Conservation (phyloP, 1,284 basidiomycete genomes). For the Rhodotorula sp. region DNA sequence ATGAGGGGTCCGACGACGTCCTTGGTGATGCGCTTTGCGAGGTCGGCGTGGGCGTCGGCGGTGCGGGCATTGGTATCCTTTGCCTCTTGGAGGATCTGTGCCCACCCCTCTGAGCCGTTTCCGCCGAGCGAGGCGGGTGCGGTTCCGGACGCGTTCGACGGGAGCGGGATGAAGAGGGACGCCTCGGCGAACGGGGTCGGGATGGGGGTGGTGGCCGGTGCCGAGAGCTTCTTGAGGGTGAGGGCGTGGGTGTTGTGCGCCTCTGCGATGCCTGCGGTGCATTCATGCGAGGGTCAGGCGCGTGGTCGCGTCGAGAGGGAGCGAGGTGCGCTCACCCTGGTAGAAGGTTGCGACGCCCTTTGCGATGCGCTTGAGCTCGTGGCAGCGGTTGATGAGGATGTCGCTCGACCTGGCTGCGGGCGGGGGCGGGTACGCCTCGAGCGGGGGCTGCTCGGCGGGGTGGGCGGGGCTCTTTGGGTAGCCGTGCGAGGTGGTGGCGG, state of each 20-base stretch:
- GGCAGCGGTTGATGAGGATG: constrained; percentile 24
- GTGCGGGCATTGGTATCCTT: constrained; percentile 21
- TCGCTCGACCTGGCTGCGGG: constrained; percentile 18
- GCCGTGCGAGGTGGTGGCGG: constrained; percentile 10
- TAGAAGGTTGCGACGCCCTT: constrained; percentile 31
- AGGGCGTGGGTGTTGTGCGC: constrained; percentile 29
- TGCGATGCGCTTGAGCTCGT: constrained; percentile 36
- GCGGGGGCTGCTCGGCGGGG: neutral
- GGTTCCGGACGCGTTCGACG: neutral
- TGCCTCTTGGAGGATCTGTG: constrained; percentile 26
- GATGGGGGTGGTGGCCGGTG: constrained; percentile 9
- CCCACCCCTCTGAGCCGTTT: constrained; percentile 28
- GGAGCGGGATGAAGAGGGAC: constrained; percentile 34
- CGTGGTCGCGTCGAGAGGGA: neutral
- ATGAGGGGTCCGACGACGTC: constrained; percentile 38
- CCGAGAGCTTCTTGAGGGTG: constrained; percentile 21
- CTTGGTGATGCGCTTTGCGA: constrained; percentile 25
- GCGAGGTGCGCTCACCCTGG: constrained; percentile 7
- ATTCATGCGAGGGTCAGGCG: neutral
- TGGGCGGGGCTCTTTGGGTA: neutral
- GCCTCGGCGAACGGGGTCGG: constrained; percentile 32
- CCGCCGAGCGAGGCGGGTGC: constrained; percentile 14
- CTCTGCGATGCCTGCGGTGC: constrained; percentile 20
- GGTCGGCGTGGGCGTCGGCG: constrained; percentile 20
- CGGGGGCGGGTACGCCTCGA: constrained; percentile 17